Evolutionary conservation across 192 early-diverging fungal species (phyloP).

Genomic region (Coemansia sp.): DNA sequence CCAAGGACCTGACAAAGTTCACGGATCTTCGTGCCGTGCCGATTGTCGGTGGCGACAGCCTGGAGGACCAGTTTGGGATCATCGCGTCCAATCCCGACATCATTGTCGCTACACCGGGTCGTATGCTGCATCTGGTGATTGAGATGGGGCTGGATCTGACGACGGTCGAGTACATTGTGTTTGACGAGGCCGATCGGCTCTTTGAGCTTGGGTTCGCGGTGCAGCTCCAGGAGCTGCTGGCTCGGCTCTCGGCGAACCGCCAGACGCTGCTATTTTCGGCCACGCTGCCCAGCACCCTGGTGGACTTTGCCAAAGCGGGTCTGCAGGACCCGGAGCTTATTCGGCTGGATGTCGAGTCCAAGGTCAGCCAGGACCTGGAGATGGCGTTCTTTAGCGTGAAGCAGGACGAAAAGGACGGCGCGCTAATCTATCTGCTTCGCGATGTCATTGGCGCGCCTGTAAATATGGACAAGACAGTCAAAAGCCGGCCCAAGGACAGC

Average conservation of each 20-base stretch:
- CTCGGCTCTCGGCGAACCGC: constrained; percentile 71
- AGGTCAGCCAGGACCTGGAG: constrained; percentile 91
- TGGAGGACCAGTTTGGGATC: constrained; percentile 95
- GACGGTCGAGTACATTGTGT: constrained; percentile 91
- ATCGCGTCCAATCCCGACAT: constrained; percentile 94
- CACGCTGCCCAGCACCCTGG: constrained; percentile 85
- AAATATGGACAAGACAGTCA: constrained; percentile 45
- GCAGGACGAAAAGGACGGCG: constrained; percentile 83
- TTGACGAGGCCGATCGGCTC: constrained; percentile 98
- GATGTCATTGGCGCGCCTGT: constrained; percentile 67
- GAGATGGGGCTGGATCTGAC: constrained; percentile 84
- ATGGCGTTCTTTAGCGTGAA: constrained; percentile 89
- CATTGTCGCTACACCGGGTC: constrained; percentile 77
- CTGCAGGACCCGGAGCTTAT: constrained; percentile 88
- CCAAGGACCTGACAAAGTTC: constrained; percentile 87
- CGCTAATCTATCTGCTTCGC: constrained; percentile 76
- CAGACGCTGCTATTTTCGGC: constrained; percentile 96
- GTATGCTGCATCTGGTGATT: constrained; percentile 75
- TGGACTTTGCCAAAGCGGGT: constrained; percentile 97
- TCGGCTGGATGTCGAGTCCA: constrained; percentile 90
- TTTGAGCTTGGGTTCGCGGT: constrained; percentile 97
- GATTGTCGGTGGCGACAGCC: constrained; percentile 90
- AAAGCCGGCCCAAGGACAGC: constrained; percentile 13
- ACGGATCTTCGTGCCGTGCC: constrained; percentile 85
- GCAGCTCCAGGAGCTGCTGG: constrained; percentile 89